Evolutionary conservation across 2,329 filamentous ascomycete species (phyloP).

Genomic region (Bipolaris sorokiniana): DNA sequence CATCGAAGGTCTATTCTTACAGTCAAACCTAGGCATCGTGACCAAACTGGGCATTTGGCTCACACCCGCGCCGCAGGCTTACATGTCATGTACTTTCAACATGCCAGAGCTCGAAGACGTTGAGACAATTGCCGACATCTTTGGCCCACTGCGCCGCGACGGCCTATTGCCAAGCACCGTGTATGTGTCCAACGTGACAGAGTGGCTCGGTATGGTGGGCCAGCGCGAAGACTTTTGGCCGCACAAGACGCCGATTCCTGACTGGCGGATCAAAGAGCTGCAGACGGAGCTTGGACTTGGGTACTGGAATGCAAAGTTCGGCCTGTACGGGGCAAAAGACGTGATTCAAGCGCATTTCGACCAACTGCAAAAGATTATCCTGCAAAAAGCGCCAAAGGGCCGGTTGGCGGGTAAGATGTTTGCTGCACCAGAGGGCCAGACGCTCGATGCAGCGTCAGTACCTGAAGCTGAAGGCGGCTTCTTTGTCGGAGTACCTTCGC

Average conservation of each 20-base stretch:
- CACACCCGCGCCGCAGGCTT: slow-evolving; percentile 50
- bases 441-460: slow-evolving; percentile 48
- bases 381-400: slow-evolving; percentile 48
- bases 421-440: slow-evolving; percentile 47
- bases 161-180: slow-evolving; percentile 53
- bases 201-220: slow-evolving; percentile 55
- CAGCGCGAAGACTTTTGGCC: slow-evolving; percentile 54
- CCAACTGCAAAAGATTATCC: slow-evolving; percentile 48
- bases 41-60: slow-evolving; percentile 49
- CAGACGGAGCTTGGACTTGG: slow-evolving; percentile 52
- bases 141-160: slow-evolving; percentile 54
- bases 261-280: slow-evolving; percentile 54
- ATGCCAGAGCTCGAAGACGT: slow-evolving; percentile 57
- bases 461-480: slow-evolving; percentile 40
- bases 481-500: slow-evolving; percentile 40
- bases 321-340: slow-evolving; percentile 52
- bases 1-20: slow-evolving; percentile 57
- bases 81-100: slow-evolving; percentile 56
- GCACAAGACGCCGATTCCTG: slow-evolving; percentile 53
- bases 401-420: slow-evolving; percentile 50
- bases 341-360: slow-evolving; percentile 56
- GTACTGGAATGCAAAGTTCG: slow-evolving; percentile 56
- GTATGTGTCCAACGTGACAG: slow-evolving; percentile 56
- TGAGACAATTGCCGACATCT: slow-evolving; percentile 54
- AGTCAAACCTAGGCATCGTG: slow-evolving; percentile 60